Conservation (phyloP, 257 asterid genomes). For the Solanum pimpinellifolium region DNA sequence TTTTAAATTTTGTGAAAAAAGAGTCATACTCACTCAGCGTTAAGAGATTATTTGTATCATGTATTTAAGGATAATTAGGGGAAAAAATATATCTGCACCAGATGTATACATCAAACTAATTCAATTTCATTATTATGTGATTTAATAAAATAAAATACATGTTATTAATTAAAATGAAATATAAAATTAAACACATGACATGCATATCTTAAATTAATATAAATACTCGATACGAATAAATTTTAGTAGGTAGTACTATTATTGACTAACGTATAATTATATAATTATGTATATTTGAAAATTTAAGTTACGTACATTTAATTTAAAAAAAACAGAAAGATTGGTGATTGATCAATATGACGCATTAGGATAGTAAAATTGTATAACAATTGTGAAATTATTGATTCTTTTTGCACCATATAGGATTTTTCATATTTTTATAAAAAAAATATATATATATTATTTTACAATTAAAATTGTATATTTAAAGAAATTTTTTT, state of each 20-base stretch:
- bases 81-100: fast-evolving
- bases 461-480: not conserved
- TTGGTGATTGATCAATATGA: not conserved
- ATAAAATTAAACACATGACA: too few relatives aligned
- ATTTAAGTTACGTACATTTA: not conserved
- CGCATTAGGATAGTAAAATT: not conserved
- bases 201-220: too few relatives aligned
- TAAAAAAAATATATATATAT: too few relatives aligned
- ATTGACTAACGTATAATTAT: not conserved
- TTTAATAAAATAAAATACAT: too few relatives aligned
- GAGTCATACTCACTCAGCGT: not conserved
- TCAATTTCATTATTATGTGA: too few relatives aligned
- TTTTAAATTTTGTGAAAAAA: not conserved
- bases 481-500: not conserved
- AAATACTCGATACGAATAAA: fast-evolving
- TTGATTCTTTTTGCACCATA: not conserved
- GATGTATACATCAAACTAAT: too few relatives aligned
- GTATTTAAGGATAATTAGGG: not conserved
- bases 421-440: not conserved
- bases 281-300: not conserved
- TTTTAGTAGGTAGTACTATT: not conserved
- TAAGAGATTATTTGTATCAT: too few relatives aligned
- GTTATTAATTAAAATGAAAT: too few relatives aligned
- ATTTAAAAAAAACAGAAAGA: not conserved
- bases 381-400: not conserved